phyloP scores from a whole-genome alignment of 2,329 filamentous ascomycete genomes.

The Apiospora hydei region DNA sequence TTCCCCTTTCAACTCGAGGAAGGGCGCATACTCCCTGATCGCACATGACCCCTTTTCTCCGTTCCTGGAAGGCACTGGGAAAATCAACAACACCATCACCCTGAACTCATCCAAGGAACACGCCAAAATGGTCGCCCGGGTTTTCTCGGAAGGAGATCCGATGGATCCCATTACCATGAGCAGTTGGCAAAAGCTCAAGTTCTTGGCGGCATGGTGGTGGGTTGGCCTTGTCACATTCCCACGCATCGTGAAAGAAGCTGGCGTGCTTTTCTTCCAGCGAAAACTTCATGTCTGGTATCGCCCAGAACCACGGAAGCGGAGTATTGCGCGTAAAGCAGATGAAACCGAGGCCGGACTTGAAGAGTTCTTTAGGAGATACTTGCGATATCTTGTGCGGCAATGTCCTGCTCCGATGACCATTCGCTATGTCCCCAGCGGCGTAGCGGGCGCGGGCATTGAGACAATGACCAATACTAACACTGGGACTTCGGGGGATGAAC shows the following conservation, averaged over 20 bases:
- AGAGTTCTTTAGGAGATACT: conserved; percentile 54
- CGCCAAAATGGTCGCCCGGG: conserved; percentile 66
- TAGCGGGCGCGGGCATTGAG: conserved; percentile 47
- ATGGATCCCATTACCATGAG: conserved; percentile 58
- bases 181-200: conserved; percentile 49
- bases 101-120: conserved; percentile 66
- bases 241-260: conserved; percentile 68
- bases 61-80: conserved; percentile 45
- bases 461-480: conserved; percentile 46
- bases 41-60: conserved; percentile 56
- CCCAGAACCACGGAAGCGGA: conserved; percentile 66
- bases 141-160: conserved; percentile 60
- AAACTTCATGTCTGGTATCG: conserved; percentile 70
- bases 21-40: conserved; percentile 60
- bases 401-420: conserved; percentile 54
- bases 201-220: conserved; percentile 70
- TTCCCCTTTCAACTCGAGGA: conserved; percentile 74
- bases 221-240: conserved; percentile 71
- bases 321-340: conserved; percentile 61
- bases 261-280: conserved; percentile 60
- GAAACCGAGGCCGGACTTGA: conserved; percentile 57
- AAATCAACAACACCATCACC: conserved; percentile 66
- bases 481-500: conserved; percentile 30
- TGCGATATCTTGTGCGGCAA: conserved; percentile 57
- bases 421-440: conserved; percentile 61